Evolutionary conservation across 495 filamentous ascomycete species (phyloP).

Genomic region (Friedmanniomyces simplex): DNA sequence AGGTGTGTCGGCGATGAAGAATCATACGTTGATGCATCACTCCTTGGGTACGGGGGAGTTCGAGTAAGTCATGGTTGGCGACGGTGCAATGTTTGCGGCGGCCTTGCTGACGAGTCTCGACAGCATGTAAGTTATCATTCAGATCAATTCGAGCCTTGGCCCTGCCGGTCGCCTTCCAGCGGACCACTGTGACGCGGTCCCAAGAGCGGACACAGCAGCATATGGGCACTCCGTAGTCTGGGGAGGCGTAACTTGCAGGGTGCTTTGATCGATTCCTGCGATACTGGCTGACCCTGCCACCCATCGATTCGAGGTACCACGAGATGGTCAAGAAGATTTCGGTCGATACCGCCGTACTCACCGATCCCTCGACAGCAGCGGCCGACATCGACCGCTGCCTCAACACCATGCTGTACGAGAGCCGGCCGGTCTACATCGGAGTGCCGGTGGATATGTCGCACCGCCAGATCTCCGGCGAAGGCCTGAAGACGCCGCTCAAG

Average conservation of each 20-base stretch:
- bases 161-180: too few relatives aligned
- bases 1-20: slow-evolving; percentile 3
- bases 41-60: slow-evolving; percentile 17
- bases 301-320: too few relatives aligned
- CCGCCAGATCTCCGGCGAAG: slow-evolving; percentile 20
- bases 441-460: slow-evolving; percentile 30
- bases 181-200: too few relatives aligned
- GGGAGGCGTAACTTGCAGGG: too few relatives aligned
- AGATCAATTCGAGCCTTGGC: too few relatives aligned
- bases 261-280: too few relatives aligned
- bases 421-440: slow-evolving; percentile 22
- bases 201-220: too few relatives aligned
- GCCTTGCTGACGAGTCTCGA: too few relatives aligned
- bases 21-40: slow-evolving; percentile 22
- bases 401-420: slow-evolving; percentile 22
- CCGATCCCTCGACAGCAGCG: slow-evolving; percentile 26
- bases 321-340: slow-evolving; percentile 33
- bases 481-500: slow-evolving; percentile 20
- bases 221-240: too few relatives aligned
- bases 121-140: too few relatives aligned
- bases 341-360: slow-evolving; percentile 26
- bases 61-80: slow-evolving; percentile 19
- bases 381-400: slow-evolving; percentile 36
- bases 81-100: slow-evolving; percentile 25
- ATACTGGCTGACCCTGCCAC: too few relatives aligned